Percentiles rank a stretch among this genome's conserved stretches.
phyloP scores from a whole-genome alignment of 2,329 filamentous ascomycete species.

The Trichoderma pleuroti region DNA sequence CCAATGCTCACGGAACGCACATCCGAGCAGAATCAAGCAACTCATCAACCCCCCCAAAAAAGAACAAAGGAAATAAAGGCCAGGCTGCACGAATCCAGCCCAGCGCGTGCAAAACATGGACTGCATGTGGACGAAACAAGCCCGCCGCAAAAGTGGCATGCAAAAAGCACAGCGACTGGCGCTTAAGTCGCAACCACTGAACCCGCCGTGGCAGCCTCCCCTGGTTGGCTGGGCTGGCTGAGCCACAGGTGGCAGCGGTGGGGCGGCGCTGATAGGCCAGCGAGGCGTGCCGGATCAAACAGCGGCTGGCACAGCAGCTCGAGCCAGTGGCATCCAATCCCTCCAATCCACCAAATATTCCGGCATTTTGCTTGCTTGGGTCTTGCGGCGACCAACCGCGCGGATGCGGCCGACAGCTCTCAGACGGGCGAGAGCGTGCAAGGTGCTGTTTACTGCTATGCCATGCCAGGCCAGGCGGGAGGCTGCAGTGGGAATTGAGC shows the following conservation, averaged over 20 bases:
- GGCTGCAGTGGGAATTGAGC: background rate
- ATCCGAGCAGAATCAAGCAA: background rate
- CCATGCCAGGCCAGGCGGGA: background rate
- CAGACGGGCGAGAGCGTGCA: background rate
- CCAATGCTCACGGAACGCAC: background rate
- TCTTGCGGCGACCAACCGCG: slow-evolving; percentile 1
- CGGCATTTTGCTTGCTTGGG: background rate
- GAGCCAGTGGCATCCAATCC: background rate
- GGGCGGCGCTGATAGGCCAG: slow-evolving; percentile 27
- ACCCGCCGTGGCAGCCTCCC: background rate
- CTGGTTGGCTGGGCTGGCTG: background rate
- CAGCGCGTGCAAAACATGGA: background rate
- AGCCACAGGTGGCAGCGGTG: slow-evolving; percentile 20
- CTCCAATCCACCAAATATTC: background rate
- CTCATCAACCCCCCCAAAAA: background rate
- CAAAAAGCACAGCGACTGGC: background rate
- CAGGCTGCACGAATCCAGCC: background rate
- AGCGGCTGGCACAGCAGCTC: slow-evolving; percentile 17
- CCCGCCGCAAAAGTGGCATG: background rate
- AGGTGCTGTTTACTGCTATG: background rate
- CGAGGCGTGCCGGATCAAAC: slow-evolving; percentile 19
- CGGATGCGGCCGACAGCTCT: slow-evolving; percentile 1
- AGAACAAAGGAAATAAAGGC: background rate
- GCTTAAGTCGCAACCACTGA: too few relatives aligned
- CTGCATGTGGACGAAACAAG: too few relatives aligned